These are phyloP conservation scores for Leccinum disarticulatum DNA, from an alignment of 768 basidiomycete genomes.

Conservation along the genomic window DNA sequence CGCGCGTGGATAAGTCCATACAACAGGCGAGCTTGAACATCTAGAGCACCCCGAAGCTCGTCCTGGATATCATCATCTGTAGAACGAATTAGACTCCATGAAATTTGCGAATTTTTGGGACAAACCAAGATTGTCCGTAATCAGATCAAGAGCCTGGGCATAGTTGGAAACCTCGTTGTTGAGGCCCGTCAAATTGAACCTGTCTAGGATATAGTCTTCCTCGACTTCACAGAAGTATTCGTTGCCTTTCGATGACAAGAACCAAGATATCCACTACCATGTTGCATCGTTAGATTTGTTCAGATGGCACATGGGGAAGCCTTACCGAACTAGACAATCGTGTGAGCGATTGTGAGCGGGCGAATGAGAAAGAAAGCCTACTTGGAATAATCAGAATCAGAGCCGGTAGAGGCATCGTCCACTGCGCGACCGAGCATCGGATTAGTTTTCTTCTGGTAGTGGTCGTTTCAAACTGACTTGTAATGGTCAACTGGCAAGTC, in stretches of 20 bases:
- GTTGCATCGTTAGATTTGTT: constrained; percentile 14
- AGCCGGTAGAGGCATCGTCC: constrained; percentile 88
- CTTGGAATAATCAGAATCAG: constrained; percentile 97
- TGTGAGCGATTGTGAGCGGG: constrained; percentile 14
- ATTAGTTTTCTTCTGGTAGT: constrained; percentile 21
- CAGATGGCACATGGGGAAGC: constrained; percentile 15
- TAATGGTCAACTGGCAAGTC: constrained; percentile 9
- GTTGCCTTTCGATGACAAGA: constrained; percentile 94
- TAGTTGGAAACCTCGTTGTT: constrained; percentile 97
- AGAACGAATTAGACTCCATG: constrained; percentile 1
- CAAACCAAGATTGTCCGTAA: constrained; percentile 92
- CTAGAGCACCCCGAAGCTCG: constrained; percentile 86
- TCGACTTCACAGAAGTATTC: constrained; percentile 99
- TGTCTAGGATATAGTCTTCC: constrained; percentile 97
- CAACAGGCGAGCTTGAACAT: constrained; percentile 88
- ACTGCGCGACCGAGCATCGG: constrained; percentile 49
- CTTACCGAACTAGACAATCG: constrained; percentile 28
- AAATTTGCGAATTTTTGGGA: constrained; percentile 4
- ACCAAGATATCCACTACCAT: constrained; percentile 94
- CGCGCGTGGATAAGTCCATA: constrained; percentile 97
- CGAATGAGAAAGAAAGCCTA: constrained; percentile 37
- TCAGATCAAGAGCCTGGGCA: constrained; percentile 88
- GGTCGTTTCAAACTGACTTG: constrained; percentile 26
- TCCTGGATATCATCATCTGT: constrained; percentile 94
- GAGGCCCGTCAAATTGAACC: constrained; percentile 96